Evolutionary conservation across 208 protist species (phyloP), one percentile per base, ranked within the genome.

Genomic region (Wallacemonas sp.): DNA sequence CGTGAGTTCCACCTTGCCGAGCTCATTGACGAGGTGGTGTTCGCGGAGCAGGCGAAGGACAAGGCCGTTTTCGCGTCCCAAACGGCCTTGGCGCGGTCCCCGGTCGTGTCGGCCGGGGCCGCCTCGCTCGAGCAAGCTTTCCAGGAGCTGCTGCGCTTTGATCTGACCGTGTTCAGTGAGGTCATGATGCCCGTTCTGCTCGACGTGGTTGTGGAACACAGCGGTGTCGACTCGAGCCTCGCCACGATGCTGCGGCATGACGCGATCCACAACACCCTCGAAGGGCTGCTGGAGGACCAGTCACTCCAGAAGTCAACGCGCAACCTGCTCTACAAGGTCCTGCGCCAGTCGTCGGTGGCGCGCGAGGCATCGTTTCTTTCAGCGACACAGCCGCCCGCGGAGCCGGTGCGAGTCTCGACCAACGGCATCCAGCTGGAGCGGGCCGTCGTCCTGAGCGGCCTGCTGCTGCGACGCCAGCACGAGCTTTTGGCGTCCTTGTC

Each of bases 1-100:
- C 80, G 83, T 12, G 81, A 92, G 71, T 72, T 81, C n/a, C 86
- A 92, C 44, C 76, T 92, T 0, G 83, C 86, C 1, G 83, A 92
- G 61, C 78, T 92, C 23, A 89, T 92, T 65, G 84, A 92, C 52
- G 86, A 92, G 38, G 80, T 92, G 8, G 75, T 89, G 31, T 81
- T 82, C 59, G 83, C 82, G 1, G 77, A 87, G 39, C 62, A 79
- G 14, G 64, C 75, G 29, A 71, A 67, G 45, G 79, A 77, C n/a
- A 72, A 82, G 59, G 67, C 86, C 8, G 49, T 79, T 49, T 55
- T 49, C 20, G 39, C 55, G 3, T 50, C 42, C 4, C 33, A 38
- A 3, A 5, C 4, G 8, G 52, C 52, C 3, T 23, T 71, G 42
- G 45, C 66, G 54, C 71, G 57, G 39, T 64, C 50, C 1, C 42